These are phyloP conservation scores for Oropetium thomaeum DNA, from an alignment of 176 grass and related monocot genomes.

Conservation along the genomic window DNA sequence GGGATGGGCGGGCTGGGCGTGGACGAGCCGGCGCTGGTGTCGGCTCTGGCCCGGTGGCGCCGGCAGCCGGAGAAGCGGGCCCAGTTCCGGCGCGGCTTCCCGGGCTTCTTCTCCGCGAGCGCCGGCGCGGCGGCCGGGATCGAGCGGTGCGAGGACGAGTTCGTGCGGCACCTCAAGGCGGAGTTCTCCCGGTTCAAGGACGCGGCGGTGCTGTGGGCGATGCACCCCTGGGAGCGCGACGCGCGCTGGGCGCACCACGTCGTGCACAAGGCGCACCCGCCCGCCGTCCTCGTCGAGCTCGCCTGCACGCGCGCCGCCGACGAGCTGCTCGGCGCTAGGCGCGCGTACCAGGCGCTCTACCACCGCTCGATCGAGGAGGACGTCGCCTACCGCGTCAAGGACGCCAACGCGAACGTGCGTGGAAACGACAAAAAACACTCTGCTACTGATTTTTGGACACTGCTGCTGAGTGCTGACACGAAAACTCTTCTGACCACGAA, in stretches of 20 bases:
- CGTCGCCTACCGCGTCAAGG: slow-evolving; percentile 71
- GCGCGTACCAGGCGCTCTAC: slow-evolving; percentile 73
- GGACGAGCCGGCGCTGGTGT: slow-evolving; percentile 63
- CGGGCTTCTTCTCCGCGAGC: slow-evolving; percentile 44
- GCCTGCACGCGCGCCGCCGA: slow-evolving; percentile 70
- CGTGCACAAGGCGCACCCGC: slow-evolving; percentile 53
- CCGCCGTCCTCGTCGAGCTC: slow-evolving; percentile 62
- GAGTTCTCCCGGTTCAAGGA: slow-evolving; percentile 80
- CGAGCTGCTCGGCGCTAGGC: slow-evolving; percentile 65
- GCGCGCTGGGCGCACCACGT: slow-evolving; percentile 68
- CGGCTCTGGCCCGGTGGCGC: slow-evolving; percentile 52
- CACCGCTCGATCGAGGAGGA: slow-evolving; percentile 84
- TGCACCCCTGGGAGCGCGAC: slow-evolving; percentile 87
- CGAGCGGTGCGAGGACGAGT: slow-evolving; percentile 72
- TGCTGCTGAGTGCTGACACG: too few species aligned
- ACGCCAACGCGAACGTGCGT: slow-evolving; percentile 45
- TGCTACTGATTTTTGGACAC: too few species aligned
- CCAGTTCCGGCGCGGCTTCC: slow-evolving; percentile 52
- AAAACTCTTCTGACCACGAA: too few species aligned
- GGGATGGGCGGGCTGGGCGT: slow-evolving; percentile 77
- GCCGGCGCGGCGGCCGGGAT: slow-evolving; percentile 45
- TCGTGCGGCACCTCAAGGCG: slow-evolving; percentile 39
- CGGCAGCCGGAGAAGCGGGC: slow-evolving; percentile 59
- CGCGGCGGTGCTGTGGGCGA: slow-evolving; percentile 62
- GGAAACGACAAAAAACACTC: too few species aligned